Evolutionary conservation across 257 asterid species (phyloP).

Genomic region (Fraxinus quadrangulata): DNA sequence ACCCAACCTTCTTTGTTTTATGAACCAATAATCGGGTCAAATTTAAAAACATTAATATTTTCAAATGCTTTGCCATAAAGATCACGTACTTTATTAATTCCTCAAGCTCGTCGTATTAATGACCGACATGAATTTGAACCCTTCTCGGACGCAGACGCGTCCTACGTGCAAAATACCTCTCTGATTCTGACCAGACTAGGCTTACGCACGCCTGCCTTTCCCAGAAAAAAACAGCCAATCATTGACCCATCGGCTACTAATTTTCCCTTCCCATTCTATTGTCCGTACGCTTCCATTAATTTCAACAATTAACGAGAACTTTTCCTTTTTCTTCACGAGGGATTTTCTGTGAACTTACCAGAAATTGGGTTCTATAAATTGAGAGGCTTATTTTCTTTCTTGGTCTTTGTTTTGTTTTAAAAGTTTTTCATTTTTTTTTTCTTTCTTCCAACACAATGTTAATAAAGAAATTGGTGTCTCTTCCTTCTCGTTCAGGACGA

Average conservation of each 20-base stretch:
- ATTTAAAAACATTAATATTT: too few relatives aligned
- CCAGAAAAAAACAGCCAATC: conserved; percentile 5
- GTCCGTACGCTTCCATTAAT: neutral
- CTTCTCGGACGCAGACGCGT: conserved; percentile 1
- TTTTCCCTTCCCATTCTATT: neutral
- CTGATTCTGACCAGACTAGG: neutral
- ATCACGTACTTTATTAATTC: too few relatives aligned
- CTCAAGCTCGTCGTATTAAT: too few relatives aligned
- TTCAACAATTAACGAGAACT: neutral
- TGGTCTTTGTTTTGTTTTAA: neutral
- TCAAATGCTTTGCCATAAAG: too few relatives aligned
- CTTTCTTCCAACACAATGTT: conserved; percentile 38
- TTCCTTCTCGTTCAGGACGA: conserved; percentile 69
- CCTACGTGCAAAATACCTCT: neutral
- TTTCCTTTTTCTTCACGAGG: neutral
- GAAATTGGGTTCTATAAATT: neutral
- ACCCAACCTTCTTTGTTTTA: too few relatives aligned
- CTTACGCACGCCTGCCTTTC: neutral
- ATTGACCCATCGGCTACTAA: neutral
- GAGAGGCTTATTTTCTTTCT: neutral
- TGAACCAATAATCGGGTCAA: too few relatives aligned
- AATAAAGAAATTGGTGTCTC: conserved; percentile 48
- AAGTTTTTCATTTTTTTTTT: neutral
- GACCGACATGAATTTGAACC: neutral
- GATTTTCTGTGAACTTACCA: neutral